Percentiles rank a stretch among this genome's conserved stretches.
Conservation (phyloP, 768 basidiomycete genomes). For the Auriculariales sp. region DNA sequence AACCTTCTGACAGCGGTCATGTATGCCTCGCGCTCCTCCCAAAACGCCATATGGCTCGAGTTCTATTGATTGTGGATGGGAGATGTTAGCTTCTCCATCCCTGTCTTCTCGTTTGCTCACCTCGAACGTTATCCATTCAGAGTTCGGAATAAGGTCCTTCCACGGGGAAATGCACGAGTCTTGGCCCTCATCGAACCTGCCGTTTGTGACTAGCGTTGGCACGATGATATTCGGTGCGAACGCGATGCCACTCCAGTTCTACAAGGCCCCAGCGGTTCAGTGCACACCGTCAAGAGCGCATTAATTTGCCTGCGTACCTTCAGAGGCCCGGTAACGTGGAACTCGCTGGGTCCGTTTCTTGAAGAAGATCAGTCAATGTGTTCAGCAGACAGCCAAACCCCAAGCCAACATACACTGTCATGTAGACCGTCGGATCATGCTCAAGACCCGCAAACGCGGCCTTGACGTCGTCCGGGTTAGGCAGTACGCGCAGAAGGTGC, state of each 20-base stretch:
- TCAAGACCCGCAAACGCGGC: neutral
- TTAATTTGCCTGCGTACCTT: too few species aligned
- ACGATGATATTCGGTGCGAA: too few species aligned
- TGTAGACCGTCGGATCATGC: slow-evolving; percentile 5
- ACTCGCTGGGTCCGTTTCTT: slow-evolving; percentile 22
- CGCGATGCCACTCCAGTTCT: too few species aligned
- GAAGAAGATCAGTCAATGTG: neutral
- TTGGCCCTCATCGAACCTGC: slow-evolving; percentile 24
- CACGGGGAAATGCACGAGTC: slow-evolving; percentile 23
- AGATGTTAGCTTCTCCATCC: too few species aligned
- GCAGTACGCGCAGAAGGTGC: slow-evolving; percentile 1
- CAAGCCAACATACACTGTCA: slow-evolving; percentile 3
- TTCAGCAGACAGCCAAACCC: neutral
- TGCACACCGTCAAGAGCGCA: too few species aligned
- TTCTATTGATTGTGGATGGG: too few species aligned
- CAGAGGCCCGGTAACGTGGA: slow-evolving; percentile 24
- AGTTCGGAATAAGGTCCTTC: too few species aligned
- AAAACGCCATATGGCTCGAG: too few species aligned
- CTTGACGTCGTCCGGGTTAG: slow-evolving; percentile 1
- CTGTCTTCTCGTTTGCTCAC: too few species aligned
- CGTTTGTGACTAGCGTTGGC: slow-evolving; percentile 25
- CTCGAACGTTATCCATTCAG: slow-evolving; percentile 31
- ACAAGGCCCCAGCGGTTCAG: too few species aligned
- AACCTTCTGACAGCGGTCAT: too few species aligned
- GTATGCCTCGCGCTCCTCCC: too few species aligned